Evolutionary conservation across 495 filamentous ascomycete genomes (phyloP).

Genomic region (Copromyces sp.): DNA sequence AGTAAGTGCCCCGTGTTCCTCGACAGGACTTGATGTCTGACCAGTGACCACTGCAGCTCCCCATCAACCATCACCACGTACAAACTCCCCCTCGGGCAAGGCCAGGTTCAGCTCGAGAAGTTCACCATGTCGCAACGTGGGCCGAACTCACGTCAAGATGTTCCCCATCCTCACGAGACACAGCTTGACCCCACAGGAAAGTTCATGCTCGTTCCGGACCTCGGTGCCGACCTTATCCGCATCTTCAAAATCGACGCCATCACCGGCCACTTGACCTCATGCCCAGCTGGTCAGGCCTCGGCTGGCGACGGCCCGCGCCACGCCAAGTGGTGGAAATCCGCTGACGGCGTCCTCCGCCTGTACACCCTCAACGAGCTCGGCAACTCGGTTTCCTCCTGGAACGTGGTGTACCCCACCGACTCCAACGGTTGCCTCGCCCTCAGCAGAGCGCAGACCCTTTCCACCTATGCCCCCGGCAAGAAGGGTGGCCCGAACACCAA

Average conservation of each 20-base stretch:
- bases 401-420: slow-evolving; percentile 24
- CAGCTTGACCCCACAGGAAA: slow-evolving; percentile 56
- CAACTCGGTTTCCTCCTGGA: slow-evolving; percentile 37
- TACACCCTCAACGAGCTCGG: slow-evolving; percentile 40
- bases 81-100: slow-evolving; percentile 19
- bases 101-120: slow-evolving; percentile 35
- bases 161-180: slow-evolving; percentile 58
- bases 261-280: slow-evolving; percentile 29
- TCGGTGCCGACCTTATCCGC: slow-evolving; percentile 60
- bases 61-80: slow-evolving; percentile 35
- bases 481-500: slow-evolving; percentile 28
- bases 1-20: slow-evolving; percentile 23
- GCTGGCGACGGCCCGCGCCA: slow-evolving; percentile 37
- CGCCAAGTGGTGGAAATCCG: slow-evolving; percentile 31
- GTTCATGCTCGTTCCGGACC: slow-evolving; percentile 58
- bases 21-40: not conserved
- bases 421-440: slow-evolving; percentile 23
- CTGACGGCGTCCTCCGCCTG: slow-evolving; percentile 21
- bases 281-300: slow-evolving; percentile 23
- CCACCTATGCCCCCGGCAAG: slow-evolving; percentile 26
- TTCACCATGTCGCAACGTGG: slow-evolving; percentile 46
- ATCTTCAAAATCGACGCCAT: slow-evolving; percentile 44
- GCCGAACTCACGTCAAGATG: slow-evolving; percentile 50
- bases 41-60: slow-evolving; percentile 16
- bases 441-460: slow-evolving; percentile 26